Evolutionary conservation across 495 filamentous ascomycete genomes (phyloP).

Genomic region (Aspergillus baeticus): DNA sequence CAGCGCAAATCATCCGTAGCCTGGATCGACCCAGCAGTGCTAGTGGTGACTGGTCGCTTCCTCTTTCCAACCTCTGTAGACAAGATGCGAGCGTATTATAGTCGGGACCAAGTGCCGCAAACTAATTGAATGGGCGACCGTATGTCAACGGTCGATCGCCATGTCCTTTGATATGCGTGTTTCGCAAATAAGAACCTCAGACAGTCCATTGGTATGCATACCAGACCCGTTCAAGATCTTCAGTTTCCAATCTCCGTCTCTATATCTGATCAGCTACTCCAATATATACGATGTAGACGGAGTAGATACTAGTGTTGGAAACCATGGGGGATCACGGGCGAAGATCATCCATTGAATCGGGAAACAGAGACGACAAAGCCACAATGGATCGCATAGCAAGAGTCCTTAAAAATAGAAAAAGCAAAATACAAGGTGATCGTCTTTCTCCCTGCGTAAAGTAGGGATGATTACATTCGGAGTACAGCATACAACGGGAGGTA

Average conservation of each 20-base stretch:
- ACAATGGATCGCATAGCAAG: too few relatives aligned
- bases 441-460: neutral
- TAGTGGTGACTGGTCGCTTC: neutral
- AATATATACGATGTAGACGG: too few relatives aligned
- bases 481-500: too few relatives aligned
- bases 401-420: neutral
- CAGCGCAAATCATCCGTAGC: slow-evolving; percentile 1
- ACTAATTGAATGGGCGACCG: neutral
- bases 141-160: neutral
- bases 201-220: too few relatives aligned
- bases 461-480: neutral
- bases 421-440: neutral
- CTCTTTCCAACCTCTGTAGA: neutral
- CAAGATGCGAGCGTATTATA: neutral
- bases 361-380: too few relatives aligned
- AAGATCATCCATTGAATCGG: too few relatives aligned
- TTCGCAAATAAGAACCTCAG: neutral
- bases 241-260: too few relatives aligned
- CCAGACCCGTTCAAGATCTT: too few relatives aligned
- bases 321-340: too few relatives aligned
- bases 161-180: neutral
- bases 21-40: neutral
- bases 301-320: too few relatives aligned
- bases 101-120: too few relatives aligned
- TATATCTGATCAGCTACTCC: too few relatives aligned